These are phyloP conservation scores for Elsinoe fawcettii DNA, from an alignment of 2,329 filamentous ascomycete species.

Conservation along the genomic window DNA sequence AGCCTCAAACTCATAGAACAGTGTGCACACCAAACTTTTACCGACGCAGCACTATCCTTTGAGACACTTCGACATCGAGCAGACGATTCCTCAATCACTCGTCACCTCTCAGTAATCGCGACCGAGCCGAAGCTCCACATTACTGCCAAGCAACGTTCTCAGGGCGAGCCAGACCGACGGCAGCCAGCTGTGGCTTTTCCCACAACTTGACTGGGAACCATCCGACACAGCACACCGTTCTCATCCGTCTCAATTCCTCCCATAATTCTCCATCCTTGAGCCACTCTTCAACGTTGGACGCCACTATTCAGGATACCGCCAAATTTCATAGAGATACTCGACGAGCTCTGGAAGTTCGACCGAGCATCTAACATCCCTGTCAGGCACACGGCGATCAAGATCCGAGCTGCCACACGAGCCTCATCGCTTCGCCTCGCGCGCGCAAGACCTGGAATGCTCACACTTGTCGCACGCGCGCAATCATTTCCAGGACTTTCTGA, in stretches of 20 bases:
- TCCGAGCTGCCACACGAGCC: slow-evolving; percentile 12
- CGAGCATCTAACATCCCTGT: slow-evolving; percentile 1
- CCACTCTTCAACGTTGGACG: slow-evolving; percentile 10
- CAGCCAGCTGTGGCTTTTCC: slow-evolving; percentile 14
- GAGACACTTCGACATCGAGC: background rate
- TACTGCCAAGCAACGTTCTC: slow-evolving; percentile 9
- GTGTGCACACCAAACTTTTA: background rate
- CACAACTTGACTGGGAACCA: background rate
- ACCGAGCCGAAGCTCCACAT: background rate
- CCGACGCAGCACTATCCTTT: background rate
- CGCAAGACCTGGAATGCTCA: slow-evolving; percentile 1
- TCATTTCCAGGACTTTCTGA: background rate
- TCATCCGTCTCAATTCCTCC: slow-evolving; percentile 11
- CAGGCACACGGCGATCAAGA: slow-evolving; percentile 12
- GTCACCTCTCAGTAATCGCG: background rate
- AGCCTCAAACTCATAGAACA: background rate
- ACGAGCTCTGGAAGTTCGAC: background rate
- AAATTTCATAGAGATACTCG: background rate
- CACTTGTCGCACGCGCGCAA: background rate
- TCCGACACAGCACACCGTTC: slow-evolving; percentile 3
- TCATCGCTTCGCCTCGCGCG: background rate
- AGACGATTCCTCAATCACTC: background rate
- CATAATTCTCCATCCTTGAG: slow-evolving; percentile 6
- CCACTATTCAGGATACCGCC: background rate
- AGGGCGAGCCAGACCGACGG: slow-evolving; percentile 12